These are phyloP conservation scores for Lyophyllum semitale DNA, from an alignment of 768 basidiomycete genomes.

Conservation along the genomic window DNA sequence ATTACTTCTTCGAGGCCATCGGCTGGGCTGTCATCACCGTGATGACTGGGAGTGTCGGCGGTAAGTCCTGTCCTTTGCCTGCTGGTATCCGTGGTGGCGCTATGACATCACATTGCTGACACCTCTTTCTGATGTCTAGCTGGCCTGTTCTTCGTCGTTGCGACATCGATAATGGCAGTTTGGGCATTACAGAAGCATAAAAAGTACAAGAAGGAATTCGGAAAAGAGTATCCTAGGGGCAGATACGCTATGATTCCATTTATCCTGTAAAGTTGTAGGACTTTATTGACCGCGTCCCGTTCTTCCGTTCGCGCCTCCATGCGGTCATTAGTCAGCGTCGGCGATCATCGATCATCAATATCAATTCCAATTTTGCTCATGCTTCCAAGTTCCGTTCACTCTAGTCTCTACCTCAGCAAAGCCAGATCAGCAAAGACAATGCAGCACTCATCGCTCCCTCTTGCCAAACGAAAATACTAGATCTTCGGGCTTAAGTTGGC, in stretches of 20 bases:
- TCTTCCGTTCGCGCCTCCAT: neutral
- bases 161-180: conserved; percentile 66
- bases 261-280: conserved; percentile 39
- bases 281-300: too few species aligned
- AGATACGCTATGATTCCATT: conserved; percentile 84
- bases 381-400: neutral
- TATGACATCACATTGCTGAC: neutral
- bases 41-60: conserved; percentile 77
- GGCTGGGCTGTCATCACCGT: conserved; percentile 70
- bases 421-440: too few species aligned
- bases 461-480: too few species aligned
- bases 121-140: conserved; percentile 36
- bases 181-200: conserved; percentile 95
- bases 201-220: conserved; percentile 92
- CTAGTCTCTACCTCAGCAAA: too few species aligned
- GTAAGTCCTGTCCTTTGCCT: conserved; percentile 53
- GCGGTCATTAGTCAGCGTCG: neutral
- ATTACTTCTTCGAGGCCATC: conserved; percentile 90
- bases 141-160: conserved; percentile 64
- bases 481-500: neutral
- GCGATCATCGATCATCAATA: neutral
- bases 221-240: conserved; percentile 72
- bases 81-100: neutral
- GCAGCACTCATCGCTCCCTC: too few species aligned
- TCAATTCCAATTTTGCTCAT: neutral